A percentile compares a stretch with the other conserved stretches of the same genome.
Evolutionary conservation across 768 basidiomycete genomes (phyloP).

Genomic region (Hirschioporus abietinus): DNA sequence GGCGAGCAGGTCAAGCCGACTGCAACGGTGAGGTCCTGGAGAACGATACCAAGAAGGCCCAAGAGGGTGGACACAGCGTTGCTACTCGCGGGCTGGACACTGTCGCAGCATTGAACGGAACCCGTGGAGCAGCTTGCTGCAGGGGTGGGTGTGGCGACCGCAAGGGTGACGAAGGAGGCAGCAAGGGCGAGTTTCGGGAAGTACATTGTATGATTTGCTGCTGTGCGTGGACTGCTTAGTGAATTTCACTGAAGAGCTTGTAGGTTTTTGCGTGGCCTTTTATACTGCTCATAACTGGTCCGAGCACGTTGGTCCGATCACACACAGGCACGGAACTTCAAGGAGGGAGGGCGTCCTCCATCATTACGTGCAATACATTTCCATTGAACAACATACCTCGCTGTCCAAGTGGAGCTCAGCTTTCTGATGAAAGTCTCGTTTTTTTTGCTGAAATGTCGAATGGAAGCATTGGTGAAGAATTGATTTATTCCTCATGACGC

Average conservation of each 20-base stretch:
- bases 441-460: no score
- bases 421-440: not conserved
- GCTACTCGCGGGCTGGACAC: slow-evolving; percentile 16
- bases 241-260: not conserved
- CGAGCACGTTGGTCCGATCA: not conserved
- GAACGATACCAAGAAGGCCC: slow-evolving; percentile 16
- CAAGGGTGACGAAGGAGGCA: slow-evolving; percentile 17
- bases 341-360: not conserved
- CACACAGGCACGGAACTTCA: not conserved
- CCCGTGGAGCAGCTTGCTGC: slow-evolving; percentile 15
- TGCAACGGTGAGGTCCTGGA: slow-evolving; percentile 11
- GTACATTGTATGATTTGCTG: not conserved
- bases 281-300: not conserved
- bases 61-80: slow-evolving; percentile 12
- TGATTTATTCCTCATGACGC: no score
- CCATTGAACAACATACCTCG: not conserved
- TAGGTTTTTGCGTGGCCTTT: not conserved
- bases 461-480: no score
- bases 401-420: not conserved
- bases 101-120: slow-evolving; percentile 27
- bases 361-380: not conserved
- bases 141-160: slow-evolving; percentile 17
- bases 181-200: slow-evolving; percentile 11
- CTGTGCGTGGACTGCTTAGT: not conserved
- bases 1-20: slow-evolving; percentile 17